These are phyloP conservation scores for Tothia fuscella DNA, from an alignment of 2,329 filamentous ascomycete genomes.

Conservation along the genomic window DNA sequence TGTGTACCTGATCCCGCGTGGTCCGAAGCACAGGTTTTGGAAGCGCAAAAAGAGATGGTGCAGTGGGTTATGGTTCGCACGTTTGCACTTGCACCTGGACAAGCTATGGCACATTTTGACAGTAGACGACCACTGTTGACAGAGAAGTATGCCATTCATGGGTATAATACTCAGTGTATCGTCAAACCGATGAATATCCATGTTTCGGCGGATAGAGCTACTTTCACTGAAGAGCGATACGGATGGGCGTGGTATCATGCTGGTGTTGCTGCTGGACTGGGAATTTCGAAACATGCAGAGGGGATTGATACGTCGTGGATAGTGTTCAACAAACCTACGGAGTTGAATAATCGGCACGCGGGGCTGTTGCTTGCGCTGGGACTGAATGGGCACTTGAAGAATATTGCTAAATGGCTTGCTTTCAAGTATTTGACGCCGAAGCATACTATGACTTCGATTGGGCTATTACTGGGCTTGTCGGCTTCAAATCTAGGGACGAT, in stretches of 20 bases:
- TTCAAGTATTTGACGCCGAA: slow-evolving; percentile 99
- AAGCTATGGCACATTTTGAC: slow-evolving; percentile 78
- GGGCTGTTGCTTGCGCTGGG: slow-evolving; percentile 85
- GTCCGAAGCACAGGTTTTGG: slow-evolving; percentile 77
- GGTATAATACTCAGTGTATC: slow-evolving; percentile 82
- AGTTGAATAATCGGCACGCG: slow-evolving; percentile 91
- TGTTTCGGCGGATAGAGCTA: slow-evolving; percentile 77
- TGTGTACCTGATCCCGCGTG: slow-evolving; percentile 63
- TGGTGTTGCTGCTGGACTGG: slow-evolving; percentile 81
- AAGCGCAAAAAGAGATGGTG: slow-evolving; percentile 84
- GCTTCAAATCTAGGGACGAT: slow-evolving; percentile 94
- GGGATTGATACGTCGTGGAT: slow-evolving; percentile 99
- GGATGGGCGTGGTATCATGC: slow-evolving; percentile 99
- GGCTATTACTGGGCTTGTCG: slow-evolving; percentile 80
- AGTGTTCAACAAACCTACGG: slow-evolving; percentile 88
- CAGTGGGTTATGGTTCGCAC: slow-evolving; percentile 79
- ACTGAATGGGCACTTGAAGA: slow-evolving; percentile 87
- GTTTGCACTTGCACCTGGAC: slow-evolving; percentile 75
- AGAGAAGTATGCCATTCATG: slow-evolving; percentile 78
- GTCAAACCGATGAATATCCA: slow-evolving; percentile 89
- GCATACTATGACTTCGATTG: slow-evolving; percentile 97
- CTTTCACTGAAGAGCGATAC: slow-evolving; percentile 90
- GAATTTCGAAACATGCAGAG: slow-evolving; percentile 78
- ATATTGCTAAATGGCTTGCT: slow-evolving; percentile 91
- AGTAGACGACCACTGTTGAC: slow-evolving; percentile 80